Evolutionary conservation across 2,329 filamentous ascomycete genomes (phyloP).

Genomic region (Aspergillus japonicus): DNA sequence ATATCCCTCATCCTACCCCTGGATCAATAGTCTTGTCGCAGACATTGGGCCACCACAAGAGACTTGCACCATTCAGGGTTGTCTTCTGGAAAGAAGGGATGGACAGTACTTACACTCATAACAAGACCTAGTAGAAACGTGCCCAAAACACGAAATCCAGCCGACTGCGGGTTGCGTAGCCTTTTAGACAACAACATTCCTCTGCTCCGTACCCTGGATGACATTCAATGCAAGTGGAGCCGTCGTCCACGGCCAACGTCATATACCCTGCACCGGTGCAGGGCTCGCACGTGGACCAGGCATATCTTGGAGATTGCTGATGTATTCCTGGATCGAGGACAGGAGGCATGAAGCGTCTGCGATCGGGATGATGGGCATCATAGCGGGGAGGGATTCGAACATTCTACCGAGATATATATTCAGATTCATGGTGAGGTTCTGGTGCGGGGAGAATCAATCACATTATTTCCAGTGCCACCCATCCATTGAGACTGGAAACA

Average conservation of each 20-base stretch:
- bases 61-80: neutral
- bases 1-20: neutral
- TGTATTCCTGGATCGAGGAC: constrained; percentile 25
- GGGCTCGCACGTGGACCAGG: neutral
- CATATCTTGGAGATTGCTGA: constrained; percentile 37
- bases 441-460: constrained; percentile 5
- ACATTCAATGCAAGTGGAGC: neutral
- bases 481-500: constrained; percentile 17
- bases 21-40: neutral
- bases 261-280: constrained; percentile 14
- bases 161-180: neutral
- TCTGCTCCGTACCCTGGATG: neutral
- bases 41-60: neutral
- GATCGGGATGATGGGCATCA: constrained; percentile 32
- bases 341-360: constrained; percentile 27
- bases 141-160: neutral
- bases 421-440: neutral
- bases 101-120: neutral
- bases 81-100: neutral
- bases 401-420: constrained; percentile 13
- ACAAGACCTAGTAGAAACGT: neutral
- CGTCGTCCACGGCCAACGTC: neutral
- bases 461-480: constrained; percentile 28
- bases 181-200: neutral
- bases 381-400: constrained; percentile 19